Evolutionary conservation across 2,329 filamentous ascomycete genomes (phyloP).

Genomic region (Cadophora sp.): DNA sequence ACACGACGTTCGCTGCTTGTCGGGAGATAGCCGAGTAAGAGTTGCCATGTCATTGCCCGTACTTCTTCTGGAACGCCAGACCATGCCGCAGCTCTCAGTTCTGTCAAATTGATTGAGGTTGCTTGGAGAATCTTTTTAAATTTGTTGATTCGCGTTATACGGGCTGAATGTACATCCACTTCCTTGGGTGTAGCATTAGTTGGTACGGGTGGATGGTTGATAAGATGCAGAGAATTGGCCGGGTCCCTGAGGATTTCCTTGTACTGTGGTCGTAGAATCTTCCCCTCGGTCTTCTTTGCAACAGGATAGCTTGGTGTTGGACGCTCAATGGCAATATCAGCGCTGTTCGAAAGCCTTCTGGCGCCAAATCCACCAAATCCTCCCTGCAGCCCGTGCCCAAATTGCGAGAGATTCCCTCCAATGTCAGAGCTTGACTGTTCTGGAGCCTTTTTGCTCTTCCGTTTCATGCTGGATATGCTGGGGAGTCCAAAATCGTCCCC

Average conservation of each 20-base stretch:
- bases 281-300: constrained; percentile 88
- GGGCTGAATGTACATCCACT: constrained; percentile 82
- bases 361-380: constrained; percentile 47
- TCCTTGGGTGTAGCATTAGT: constrained; percentile 81
- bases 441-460: constrained; percentile 61
- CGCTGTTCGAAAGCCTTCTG: constrained; percentile 81
- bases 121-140: constrained; percentile 96
- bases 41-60: constrained; percentile 98
- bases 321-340: constrained; percentile 92
- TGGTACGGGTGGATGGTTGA: constrained; percentile 81
- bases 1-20: constrained; percentile 96
- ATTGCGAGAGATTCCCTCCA: constrained; percentile 41
- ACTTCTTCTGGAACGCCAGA: constrained; percentile 94
- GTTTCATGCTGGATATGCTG: constrained; percentile 89
- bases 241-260: constrained; percentile 92
- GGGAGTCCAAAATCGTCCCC: constrained; percentile 96
- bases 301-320: constrained; percentile 84
- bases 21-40: constrained; percentile 92
- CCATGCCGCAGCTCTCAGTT: constrained; percentile 88
- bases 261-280: constrained; percentile 95
- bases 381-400: constrained; percentile 49
- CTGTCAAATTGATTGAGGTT: constrained; percentile 84
- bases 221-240: constrained; percentile 92
- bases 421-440: constrained; percentile 28
- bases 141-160: constrained; percentile 95